Percentiles rank a stretch among this genome's conserved stretches.
These are phyloP conservation scores for Chytridium lagenaria DNA, from an alignment of 371 early-diverging fungal species.

Conservation along the genomic window DNA sequence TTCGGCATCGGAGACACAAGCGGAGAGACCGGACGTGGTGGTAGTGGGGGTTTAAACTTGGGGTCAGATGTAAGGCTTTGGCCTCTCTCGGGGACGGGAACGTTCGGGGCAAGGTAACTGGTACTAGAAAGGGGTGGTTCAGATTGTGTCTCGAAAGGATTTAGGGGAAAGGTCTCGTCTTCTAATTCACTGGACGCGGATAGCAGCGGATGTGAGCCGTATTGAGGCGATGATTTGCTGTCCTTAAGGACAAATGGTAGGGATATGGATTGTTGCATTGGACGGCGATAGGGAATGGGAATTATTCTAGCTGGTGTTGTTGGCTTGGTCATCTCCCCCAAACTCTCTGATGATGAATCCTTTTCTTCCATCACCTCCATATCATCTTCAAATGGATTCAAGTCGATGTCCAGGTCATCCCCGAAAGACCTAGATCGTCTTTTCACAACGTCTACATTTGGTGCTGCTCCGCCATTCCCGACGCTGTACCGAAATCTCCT, in stretches of 20 bases:
- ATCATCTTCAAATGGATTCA: slow-evolving; percentile 10
- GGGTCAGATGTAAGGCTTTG: slow-evolving; percentile 1
- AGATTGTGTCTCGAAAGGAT: slow-evolving; percentile 5
- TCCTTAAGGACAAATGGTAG: slow-evolving; percentile 10
- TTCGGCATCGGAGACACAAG: slow-evolving; percentile 2
- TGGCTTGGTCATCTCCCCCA: not conserved
- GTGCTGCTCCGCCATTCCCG: not conserved
- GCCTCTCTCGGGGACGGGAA: slow-evolving; percentile 15
- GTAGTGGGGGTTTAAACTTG: slow-evolving; percentile 31
- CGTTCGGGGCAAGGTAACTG: not conserved
- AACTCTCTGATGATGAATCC: not conserved
- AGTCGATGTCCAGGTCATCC: slow-evolving; percentile 9
- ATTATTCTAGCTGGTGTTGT: not conserved
- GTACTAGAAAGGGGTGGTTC: not conserved
- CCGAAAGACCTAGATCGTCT: slow-evolving; percentile 15
- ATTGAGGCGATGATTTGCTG: not conserved
- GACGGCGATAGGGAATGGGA: slow-evolving; percentile 3
- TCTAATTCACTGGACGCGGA: not conserved
- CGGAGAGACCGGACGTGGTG: slow-evolving; percentile 36
- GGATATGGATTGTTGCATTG: slow-evolving; percentile 21
- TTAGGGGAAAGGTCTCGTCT: not conserved
- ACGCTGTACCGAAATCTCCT: slow-evolving; percentile 13
- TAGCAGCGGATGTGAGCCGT: slow-evolving; percentile 17
- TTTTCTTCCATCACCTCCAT: not conserved
- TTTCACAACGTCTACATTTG: not conserved